Base-by-base conservation (phyloP, 306 rosid genomes). In the Corylus americana region DNA sequence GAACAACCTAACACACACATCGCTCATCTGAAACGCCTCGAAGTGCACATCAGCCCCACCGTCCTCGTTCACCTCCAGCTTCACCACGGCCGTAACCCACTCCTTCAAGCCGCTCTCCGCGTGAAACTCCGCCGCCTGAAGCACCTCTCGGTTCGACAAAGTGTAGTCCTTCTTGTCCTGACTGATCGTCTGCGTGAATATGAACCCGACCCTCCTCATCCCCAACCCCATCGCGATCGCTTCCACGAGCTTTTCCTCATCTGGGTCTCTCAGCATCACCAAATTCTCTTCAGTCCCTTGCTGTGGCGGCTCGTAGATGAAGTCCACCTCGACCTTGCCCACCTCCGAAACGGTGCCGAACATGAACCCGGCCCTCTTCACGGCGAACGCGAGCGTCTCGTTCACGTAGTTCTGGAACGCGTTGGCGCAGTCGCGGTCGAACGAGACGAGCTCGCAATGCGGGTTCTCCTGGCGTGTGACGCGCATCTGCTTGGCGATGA, bases 1-100 rank as follows among this genome's bases (percentile, higher is more conserved):
- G 57, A 90, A 93, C 91, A 96, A 86, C 67, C 78, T 87, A 39
- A 93, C 75, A 71, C 99, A 96, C 45, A 86, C 78, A 79, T 96
- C 99, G 86, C 98, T 96, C 96, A 96, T 91, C 89, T 96, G 98
- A 89, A 96, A 96, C 1, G 98, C 97, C 74, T 96, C 99, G 25
- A 96, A 93, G 78, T 93, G 98, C 50, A 96, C 98, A 85, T 91
- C 97, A 16, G 97, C 97, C 8, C 78, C 90, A 29, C 88, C 90
- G 14, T 96, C 98, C 75, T 91, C 98, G 54, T 88, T 93, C 76
- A 93, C 97, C 89, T 93, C 97, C 74, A 96, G 81, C 84, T 96
- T 96, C 63, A 96, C 98, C 51, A 96, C 67, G 0, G 96, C 98
- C 7, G 99, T 93, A 44, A 96, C 98, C 99, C 99, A 96, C 86